Evolutionary conservation across 495 filamentous ascomycete species (phyloP), one percentile per base, ranked within the genome.

Genomic region (Tetracladium marchalianum): DNA sequence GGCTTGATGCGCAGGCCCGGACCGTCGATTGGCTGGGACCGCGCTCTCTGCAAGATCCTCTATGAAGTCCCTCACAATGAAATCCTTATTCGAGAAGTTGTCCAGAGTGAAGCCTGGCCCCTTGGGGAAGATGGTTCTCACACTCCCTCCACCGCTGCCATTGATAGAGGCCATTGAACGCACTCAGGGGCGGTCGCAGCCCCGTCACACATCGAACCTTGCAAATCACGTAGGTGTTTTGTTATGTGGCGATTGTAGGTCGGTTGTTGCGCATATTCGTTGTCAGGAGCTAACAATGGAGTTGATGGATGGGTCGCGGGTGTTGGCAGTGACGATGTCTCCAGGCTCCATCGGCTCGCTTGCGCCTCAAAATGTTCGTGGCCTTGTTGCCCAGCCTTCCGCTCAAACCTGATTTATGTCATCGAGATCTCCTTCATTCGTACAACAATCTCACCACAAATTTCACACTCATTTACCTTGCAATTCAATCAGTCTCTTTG

Each of bases 1-100:
- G 39, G 85, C 80, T 60, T 82, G 77, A 45, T 77, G 78, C 32
- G 77, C 53, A 11, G 70, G 70, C 45, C 69, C 78, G 13, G 89
- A 94, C 40, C 85, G 83, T 44, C 90, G 86, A 54, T 75, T 81
- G 11, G 67, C 59, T 31, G 89, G 81, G 31, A 85, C 72, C 31
- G 89, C 83, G 42, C 69, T 83, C 44, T 96, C 90, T 44, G 90
- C 90, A 49, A 99, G 84, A 9, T 81, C 71, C 59, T 99, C 93
- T 50, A 99, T 80, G 56, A 99, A 97, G 63, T 97, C 93, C 57
- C 92, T 87, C 49, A 95, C 93, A 51, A 97, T 95, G 65, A 95
- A 99, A 67, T 96, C 92, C 57, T 84, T 80, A 54, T 67, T 83
- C 38, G 87, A 90, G 70, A 96, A 95, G 63, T 86, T 85, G 16